These are phyloP conservation scores for Aspergillus sp. DNA, from an alignment of 2,329 filamentous ascomycete species.

Conservation along the genomic window DNA sequence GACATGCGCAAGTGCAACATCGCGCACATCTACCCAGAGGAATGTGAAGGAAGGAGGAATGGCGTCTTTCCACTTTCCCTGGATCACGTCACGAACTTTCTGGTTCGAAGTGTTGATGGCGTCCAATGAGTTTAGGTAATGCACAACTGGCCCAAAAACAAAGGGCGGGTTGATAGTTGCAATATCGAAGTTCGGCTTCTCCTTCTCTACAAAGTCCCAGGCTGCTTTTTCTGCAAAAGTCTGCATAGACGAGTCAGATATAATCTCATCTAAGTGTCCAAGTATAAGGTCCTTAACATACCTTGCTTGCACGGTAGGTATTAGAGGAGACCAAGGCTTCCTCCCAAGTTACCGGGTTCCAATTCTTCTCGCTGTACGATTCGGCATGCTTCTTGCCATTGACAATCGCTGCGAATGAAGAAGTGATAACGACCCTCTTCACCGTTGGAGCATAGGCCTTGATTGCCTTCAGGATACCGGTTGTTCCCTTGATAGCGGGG, in stretches of 20 bases:
- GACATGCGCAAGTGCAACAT: constrained; percentile 52
- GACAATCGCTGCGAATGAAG: constrained; percentile 68
- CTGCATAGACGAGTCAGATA: constrained; percentile 17
- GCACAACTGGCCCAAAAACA: constrained; percentile 64
- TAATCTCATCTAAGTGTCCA: not conserved
- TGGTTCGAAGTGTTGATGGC: constrained; percentile 73
- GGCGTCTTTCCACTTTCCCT: constrained; percentile 60
- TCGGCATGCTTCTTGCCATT: constrained; percentile 44
- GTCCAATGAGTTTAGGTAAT: constrained; percentile 64
- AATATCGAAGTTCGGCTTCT: constrained; percentile 61
- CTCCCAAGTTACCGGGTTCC: constrained; percentile 49
- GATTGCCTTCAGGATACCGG: constrained; percentile 62
- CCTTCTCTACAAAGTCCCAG: constrained; percentile 63
- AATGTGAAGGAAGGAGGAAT: constrained; percentile 61
- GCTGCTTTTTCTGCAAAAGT: constrained; percentile 66
- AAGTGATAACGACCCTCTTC: constrained; percentile 71
- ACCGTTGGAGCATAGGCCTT: constrained; percentile 65
- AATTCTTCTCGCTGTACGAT: constrained; percentile 41
- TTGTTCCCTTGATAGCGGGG: constrained; percentile 64
- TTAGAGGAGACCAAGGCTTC: constrained; percentile 39
- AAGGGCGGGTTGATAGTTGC: constrained; percentile 64
- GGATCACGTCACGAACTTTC: constrained; percentile 64
- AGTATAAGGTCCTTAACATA: constrained; percentile 18
- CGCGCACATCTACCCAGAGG: constrained; percentile 58
- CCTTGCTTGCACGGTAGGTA: constrained; percentile 57